A percentile compares a stretch with the other conserved stretches of the same genome.
Evolutionary conservation across 306 rosid species (phyloP).

Genomic region (Chamaecrista fasciculata): DNA sequence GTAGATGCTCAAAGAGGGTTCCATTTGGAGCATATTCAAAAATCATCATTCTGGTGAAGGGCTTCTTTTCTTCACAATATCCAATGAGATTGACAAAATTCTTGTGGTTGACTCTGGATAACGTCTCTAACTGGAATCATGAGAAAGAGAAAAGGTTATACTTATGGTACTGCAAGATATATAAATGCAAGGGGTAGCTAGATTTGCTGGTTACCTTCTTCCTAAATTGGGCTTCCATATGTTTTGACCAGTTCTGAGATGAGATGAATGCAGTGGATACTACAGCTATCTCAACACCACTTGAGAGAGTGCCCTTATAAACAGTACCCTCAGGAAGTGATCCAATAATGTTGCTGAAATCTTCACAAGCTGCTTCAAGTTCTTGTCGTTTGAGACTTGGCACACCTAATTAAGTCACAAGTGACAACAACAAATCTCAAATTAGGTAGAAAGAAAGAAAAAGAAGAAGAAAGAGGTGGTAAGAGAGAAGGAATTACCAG

Average conservation of each 20-base stretch:
- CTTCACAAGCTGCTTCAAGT: slow-evolving; percentile 85
- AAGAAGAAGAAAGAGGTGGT: too few relatives aligned
- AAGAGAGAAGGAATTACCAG: slow-evolving; percentile 51
- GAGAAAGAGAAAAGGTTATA: background rate
- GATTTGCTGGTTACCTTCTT: slow-evolving; percentile 54
- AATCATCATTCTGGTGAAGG: slow-evolving; percentile 93
- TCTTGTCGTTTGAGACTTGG: slow-evolving; percentile 80
- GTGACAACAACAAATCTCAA: slow-evolving; percentile 8
- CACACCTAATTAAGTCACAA: too few relatives aligned
- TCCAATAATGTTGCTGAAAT: slow-evolving; percentile 89
- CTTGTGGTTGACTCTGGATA: slow-evolving; percentile 84
- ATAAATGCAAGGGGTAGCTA: background rate
- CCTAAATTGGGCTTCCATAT: slow-evolving; percentile 61
- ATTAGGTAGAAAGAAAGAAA: slow-evolving; percentile 19
- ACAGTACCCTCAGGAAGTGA: slow-evolving; percentile 54
- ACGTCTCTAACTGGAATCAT: slow-evolving; percentile 54
- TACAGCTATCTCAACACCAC: slow-evolving; percentile 95
- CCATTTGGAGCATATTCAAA: slow-evolving; percentile 98
- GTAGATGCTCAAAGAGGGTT: slow-evolving; percentile 86
- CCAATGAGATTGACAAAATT: slow-evolving; percentile 86
- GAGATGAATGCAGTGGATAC: slow-evolving; percentile 51
- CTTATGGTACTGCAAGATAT: background rate
- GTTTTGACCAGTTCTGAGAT: slow-evolving; percentile 64
- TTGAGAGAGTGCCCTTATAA: slow-evolving; percentile 89
- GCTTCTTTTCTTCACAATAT: slow-evolving; percentile 75